Evolutionary conservation across 2,329 filamentous ascomycete genomes (phyloP), one percentile per base, ranked within the genome.

Genomic region (Pyrenochaeta sp.): DNA sequence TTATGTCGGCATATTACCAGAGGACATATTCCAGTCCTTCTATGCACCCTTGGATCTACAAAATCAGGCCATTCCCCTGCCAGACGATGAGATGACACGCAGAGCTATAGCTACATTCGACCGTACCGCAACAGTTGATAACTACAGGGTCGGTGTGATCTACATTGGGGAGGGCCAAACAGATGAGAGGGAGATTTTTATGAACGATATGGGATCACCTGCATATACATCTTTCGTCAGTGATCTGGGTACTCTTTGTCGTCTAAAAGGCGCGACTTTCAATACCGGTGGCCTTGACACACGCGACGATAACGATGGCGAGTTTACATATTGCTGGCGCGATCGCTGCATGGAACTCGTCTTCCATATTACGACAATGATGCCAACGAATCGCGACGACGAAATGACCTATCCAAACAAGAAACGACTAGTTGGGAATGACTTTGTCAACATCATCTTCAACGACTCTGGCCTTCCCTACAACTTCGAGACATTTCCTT

Each of bases 391-490:
- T 64, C 76, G 87, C 10, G 84, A 90, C 40, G 80, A 83, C 20
- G 91, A 96, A 60, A 81, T 84, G 50, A 90, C 87, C 17, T 67
- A 71, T 63, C 85, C 87, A 50, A 81, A 84, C 68, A 99, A 99
- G 77, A 99, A 99, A 73, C 82, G 86, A 3, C 95, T 97, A 65
- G 94, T 97, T 48, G 94, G 94, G 44, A 99, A 99, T 65, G 94
- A 97, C 71, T 96, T 90, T 69, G 94, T 99, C 66, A 97, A 96
- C 67, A 96, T 99, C 58, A 87, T 99, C 44, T 99, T 95, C 80
- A 99, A 99, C 69, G 90, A 96, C 63, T 96, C 92, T 2, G 93
- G 94, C n/a, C 72, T 86, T 34, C 87, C 89, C 0, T 97, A 96
- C 75, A 81, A 83, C 40, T 96, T 96, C 67, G 84, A 96, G 67